These are phyloP conservation scores for Nicotiana obtusifolia DNA, from an alignment of 257 asterid genomes.

Conservation along the genomic window DNA sequence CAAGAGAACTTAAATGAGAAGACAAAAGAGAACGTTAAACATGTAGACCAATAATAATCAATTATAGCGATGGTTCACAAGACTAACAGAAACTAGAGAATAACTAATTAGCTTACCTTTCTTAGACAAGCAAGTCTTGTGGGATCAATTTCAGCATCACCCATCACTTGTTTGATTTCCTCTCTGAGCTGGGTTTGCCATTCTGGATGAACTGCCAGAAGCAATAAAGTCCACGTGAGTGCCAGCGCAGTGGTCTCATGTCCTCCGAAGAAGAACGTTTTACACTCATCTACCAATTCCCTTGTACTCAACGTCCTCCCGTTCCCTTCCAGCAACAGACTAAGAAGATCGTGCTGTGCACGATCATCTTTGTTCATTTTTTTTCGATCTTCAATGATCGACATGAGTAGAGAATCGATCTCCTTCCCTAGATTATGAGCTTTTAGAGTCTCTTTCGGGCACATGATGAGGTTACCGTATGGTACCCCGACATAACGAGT, in stretches of 20 bases:
- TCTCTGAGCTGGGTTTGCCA: conserved; percentile 70
- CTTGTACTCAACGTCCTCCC: conserved; percentile 37
- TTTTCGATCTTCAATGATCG: conserved; percentile 40
- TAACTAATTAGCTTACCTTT: conserved; percentile 42
- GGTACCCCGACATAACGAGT: conserved; percentile 85
- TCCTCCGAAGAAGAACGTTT: conserved; percentile 87
- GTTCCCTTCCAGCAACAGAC: conserved; percentile 45
- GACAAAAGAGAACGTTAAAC: too few relatives aligned
- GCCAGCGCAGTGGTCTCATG: conserved; percentile 86
- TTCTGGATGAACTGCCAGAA: conserved; percentile 53
- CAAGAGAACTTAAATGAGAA: too few relatives aligned
- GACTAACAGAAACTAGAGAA: background rate
- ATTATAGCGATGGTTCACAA: too few relatives aligned
- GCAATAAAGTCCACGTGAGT: conserved; percentile 75
- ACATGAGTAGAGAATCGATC: conserved; percentile 45
- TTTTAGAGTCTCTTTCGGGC: conserved; percentile 38
- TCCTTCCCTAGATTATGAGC: conserved; percentile 63
- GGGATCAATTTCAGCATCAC: conserved; percentile 42
- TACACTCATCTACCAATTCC: conserved; percentile 87
- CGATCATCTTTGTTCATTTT: background rate
- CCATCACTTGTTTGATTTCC: conserved; percentile 56
- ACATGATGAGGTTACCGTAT: conserved; percentile 41
- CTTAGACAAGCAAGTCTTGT: conserved; percentile 55
- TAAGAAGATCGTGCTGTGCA: conserved; percentile 48
- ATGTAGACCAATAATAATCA: too few relatives aligned